Conservation (phyloP, 2,329 filamentous ascomycete genomes). For the Penicillium sp. region DNA sequence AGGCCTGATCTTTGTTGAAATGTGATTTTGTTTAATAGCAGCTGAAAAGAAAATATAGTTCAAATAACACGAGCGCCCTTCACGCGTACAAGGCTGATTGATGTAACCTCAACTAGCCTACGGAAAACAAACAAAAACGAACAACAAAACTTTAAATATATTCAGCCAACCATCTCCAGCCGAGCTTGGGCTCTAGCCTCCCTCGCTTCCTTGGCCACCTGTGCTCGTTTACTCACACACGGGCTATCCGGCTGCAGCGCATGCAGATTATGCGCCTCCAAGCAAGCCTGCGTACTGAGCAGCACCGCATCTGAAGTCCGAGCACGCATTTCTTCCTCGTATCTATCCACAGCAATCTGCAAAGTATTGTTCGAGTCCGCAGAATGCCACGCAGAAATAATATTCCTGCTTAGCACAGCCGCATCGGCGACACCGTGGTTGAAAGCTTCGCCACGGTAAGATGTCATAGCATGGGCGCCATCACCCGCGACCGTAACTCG, state of each 20-base stretch:
- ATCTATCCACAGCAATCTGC: not conserved
- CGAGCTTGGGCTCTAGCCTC: not conserved
- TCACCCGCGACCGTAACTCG: not conserved
- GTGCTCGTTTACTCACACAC: not conserved
- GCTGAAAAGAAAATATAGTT: too few species aligned
- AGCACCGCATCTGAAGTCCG: not conserved
- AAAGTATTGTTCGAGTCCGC: not conserved
- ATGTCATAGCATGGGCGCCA: not conserved
- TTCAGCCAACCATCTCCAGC: not conserved
- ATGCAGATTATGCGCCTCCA: not conserved
- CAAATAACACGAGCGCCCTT: too few species aligned
- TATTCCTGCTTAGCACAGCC: not conserved
- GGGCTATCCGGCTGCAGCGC: not conserved
- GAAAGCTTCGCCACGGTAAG: not conserved
- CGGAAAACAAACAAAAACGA: too few species aligned
- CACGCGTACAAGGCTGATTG: too few species aligned
- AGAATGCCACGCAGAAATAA: not conserved
- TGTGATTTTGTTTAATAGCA: too few species aligned
- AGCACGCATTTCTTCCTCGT: not conserved
- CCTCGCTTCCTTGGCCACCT: not conserved
- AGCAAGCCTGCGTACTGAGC: not conserved
- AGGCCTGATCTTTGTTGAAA: too few species aligned
- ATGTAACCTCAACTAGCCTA: too few species aligned
- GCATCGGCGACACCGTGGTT: not conserved
- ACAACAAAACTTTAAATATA: not conserved